Conservation (phyloP, 2,329 filamentous ascomycete species). For the Fusarium albosuccineum region DNA sequence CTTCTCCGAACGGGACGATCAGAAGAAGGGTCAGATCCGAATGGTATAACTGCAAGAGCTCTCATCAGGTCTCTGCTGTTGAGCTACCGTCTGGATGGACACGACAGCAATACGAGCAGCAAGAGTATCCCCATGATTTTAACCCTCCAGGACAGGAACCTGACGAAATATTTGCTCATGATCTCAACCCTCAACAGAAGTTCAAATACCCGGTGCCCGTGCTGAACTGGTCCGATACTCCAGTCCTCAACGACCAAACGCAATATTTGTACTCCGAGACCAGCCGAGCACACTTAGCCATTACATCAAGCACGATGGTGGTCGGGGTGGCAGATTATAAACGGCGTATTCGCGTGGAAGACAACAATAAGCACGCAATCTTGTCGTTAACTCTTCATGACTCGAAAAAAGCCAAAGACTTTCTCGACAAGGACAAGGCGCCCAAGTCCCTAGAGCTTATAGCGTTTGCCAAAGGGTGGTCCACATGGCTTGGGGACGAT, state of each 20-base stretch:
- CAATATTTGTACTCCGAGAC: constrained; percentile 20
- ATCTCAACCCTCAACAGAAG: neutral
- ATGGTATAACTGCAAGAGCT: constrained; percentile 14
- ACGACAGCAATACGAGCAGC: neutral
- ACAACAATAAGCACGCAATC: neutral
- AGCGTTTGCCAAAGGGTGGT: constrained; percentile 24
- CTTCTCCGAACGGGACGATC: neutral
- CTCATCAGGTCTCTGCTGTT: neutral
- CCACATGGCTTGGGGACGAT: constrained; percentile 23
- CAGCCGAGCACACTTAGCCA: neutral
- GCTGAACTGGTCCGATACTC: constrained; percentile 10
- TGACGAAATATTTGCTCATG: constrained; percentile 3
- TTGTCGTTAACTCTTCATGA: constrained; percentile 12
- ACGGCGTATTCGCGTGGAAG: constrained; percentile 4
- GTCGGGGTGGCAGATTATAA: constrained; percentile 5
- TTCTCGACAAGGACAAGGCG: neutral
- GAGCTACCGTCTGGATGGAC: constrained; percentile 4
- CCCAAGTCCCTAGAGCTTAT: constrained; percentile 2
- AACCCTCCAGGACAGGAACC: neutral
- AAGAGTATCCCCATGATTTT: constrained; percentile 3
- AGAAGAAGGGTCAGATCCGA: constrained; percentile 13
- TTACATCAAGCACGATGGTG: neutral
- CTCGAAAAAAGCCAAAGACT: neutral
- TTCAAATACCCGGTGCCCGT: constrained; percentile 14
- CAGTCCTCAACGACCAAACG: constrained; percentile 17